Conservation (phyloP, 192 early-diverging fungal species). For the Coemansia sp. region DNA sequence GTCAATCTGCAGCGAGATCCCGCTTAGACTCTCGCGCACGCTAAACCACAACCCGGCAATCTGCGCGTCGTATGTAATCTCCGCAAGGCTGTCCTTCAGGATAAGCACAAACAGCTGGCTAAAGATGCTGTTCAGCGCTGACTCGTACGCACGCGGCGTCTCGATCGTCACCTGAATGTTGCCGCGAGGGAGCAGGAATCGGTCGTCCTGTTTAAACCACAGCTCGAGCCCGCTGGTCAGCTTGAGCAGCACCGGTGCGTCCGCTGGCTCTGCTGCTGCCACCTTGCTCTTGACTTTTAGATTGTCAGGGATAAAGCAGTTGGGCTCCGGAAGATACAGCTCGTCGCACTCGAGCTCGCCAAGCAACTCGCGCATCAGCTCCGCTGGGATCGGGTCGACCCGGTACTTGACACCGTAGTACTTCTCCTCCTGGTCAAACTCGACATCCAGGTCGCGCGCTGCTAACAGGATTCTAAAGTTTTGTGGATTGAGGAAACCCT, state of each 20-base stretch:
- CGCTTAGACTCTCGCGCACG: constrained; percentile 68
- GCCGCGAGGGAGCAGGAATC: constrained; percentile 87
- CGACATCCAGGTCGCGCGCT: constrained; percentile 42
- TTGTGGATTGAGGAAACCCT: constrained; percentile 59
- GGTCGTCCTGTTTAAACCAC: constrained; percentile 96
- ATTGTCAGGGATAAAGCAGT: constrained; percentile 84
- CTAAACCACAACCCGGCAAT: constrained; percentile 81
- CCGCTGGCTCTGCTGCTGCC: constrained; percentile 5
- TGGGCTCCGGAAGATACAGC: constrained; percentile 69
- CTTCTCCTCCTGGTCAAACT: constrained; percentile 59
- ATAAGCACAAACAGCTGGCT: constrained; percentile 72
- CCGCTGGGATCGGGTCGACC: constrained; percentile 56
- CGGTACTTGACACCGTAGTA: constrained; percentile 84
- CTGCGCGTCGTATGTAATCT: constrained; percentile 87
- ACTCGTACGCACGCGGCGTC: constrained; percentile 75
- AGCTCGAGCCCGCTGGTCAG: constrained; percentile 54
- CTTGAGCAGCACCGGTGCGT: constrained; percentile 31
- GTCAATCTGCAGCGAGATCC: constrained; percentile 64
- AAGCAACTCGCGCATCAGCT: constrained; percentile 44
- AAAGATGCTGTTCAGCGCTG: constrained; percentile 68
- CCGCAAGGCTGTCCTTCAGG: constrained; percentile 79
- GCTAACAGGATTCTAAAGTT: constrained; percentile 60
- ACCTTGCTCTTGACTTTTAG: constrained; percentile 62
- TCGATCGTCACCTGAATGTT: constrained; percentile 68
- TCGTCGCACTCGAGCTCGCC: constrained; percentile 38